These are phyloP conservation scores for Rhododendron williamsianum DNA, from an alignment of 148 eudicot species.

Conservation along the genomic window DNA sequence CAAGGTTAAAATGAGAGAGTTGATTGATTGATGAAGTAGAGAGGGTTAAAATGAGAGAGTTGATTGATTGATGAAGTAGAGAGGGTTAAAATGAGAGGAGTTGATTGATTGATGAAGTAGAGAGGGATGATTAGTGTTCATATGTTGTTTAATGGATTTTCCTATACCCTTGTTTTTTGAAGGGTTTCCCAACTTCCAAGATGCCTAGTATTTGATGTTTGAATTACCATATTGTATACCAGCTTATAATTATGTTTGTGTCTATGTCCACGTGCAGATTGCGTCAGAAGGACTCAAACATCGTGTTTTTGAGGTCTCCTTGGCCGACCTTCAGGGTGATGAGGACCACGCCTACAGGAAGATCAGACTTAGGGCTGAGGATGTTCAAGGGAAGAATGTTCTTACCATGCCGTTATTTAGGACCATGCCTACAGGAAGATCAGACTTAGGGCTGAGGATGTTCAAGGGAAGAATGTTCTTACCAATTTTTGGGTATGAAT, in stretches of 20 bases:
- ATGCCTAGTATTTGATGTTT: not conserved
- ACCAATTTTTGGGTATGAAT: slow-evolving; percentile 26
- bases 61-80: not conserved
- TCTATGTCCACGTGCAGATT: slow-evolving; percentile 22
- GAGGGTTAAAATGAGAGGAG: not conserved
- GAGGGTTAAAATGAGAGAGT: no score
- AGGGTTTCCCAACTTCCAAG: not conserved
- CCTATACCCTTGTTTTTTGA: not conserved
- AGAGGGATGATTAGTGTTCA: not conserved
- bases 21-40: not conserved
- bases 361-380: slow-evolving; percentile 25
- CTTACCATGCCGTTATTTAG: no score
- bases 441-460: slow-evolving; percentile 24
- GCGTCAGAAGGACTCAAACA: slow-evolving; percentile 63
- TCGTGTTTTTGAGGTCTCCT: slow-evolving; percentile 44
- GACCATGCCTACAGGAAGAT: slow-evolving; percentile 26
- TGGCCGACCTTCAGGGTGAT: slow-evolving; percentile 41
- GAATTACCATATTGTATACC: not conserved
- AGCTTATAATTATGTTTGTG: not conserved
- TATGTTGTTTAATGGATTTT: not conserved
- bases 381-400: slow-evolving; percentile 23
- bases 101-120: not conserved
- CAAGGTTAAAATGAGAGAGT: not conserved
- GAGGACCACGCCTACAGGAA: slow-evolving; percentile 26
- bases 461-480: slow-evolving; percentile 22